A percentile compares a stretch with the other conserved stretches of the same genome.
Conservation (phyloP, 768 basidiomycete genomes). For the Thelephora ganbajun region DNA sequence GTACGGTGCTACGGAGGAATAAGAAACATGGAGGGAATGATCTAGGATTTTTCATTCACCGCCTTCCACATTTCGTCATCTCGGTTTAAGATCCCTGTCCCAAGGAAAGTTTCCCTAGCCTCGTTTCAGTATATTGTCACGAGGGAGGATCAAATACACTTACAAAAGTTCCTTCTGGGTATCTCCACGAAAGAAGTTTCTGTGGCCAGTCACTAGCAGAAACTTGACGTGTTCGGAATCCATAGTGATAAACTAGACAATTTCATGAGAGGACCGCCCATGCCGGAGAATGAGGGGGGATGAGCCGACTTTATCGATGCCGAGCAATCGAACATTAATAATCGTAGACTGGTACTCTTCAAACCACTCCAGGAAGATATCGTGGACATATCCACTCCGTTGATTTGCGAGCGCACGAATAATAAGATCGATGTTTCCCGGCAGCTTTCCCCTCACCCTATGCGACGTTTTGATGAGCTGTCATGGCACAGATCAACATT, state of each 20-base stretch:
- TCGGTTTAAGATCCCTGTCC: conserved; percentile 64
- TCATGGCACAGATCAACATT: too few species aligned
- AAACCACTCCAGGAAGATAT: conserved; percentile 52
- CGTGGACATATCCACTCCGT: conserved; percentile 44
- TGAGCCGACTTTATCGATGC: conserved; percentile 49
- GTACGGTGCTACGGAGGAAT: conserved; percentile 37
- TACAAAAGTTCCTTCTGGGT: conserved; percentile 55
- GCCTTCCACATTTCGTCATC: conserved; percentile 68
- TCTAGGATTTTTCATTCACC: conserved; percentile 22
- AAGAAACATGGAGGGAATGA: conserved; percentile 4
- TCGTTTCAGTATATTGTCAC: not conserved
- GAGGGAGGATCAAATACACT: conserved; percentile 11
- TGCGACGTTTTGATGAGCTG: too few species aligned
- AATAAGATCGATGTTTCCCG: conserved; percentile 64
- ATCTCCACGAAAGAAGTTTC: conserved; percentile 52
- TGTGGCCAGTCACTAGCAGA: conserved; percentile 50
- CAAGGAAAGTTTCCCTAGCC: conserved; percentile 40
- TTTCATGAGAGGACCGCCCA: not conserved
- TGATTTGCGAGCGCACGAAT: conserved; percentile 39
- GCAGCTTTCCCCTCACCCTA: conserved; percentile 51
- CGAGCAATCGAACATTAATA: conserved; percentile 52
- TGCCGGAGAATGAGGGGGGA: not conserved
- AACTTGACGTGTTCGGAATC: conserved; percentile 58
- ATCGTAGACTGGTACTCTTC: conserved; percentile 60
- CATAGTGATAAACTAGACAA: conserved; percentile 53